Conservation (phyloP, 257 asterid species). For the Solanum clarkiae region DNA sequence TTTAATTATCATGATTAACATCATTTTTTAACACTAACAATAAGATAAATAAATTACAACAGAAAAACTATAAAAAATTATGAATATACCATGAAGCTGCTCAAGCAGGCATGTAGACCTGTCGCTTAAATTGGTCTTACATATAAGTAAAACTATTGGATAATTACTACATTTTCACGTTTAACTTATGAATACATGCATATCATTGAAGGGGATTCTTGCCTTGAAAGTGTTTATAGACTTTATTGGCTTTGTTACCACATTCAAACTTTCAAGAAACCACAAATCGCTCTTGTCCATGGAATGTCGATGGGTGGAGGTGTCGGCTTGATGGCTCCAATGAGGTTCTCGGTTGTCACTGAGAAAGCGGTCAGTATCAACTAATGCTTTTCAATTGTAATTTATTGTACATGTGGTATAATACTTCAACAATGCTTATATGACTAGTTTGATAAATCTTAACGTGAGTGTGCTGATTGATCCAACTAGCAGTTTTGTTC, state of each 20-base stretch:
- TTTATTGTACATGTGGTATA: no score
- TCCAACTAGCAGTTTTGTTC: constrained; percentile 46
- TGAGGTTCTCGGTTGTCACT: constrained; percentile 31
- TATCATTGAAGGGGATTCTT: constrained; percentile 37
- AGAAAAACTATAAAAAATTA: no score
- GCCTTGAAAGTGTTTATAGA: constrained; percentile 67
- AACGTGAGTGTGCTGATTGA: no score
- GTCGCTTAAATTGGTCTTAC: no score
- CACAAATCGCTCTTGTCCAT: no score
- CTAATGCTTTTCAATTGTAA: not conserved
- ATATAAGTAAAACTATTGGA: not conserved
- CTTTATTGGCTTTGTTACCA: constrained; percentile 96
- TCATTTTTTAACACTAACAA: no score
- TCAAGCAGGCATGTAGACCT: no score
- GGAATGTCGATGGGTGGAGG: no score
- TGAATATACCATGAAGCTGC: no score
- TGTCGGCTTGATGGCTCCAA: constrained; percentile 9
- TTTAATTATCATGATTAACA: no score
- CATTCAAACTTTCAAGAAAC: constrained; percentile 23
- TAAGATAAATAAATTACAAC: no score
- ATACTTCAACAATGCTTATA: not conserved
- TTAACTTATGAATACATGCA: not conserved
- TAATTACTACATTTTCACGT: not conserved
- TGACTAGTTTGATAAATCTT: no score
- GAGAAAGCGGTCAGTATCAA: constrained; percentile 34